Evolutionary conservation across 495 filamentous ascomycete species (phyloP).

Genomic region (Bacidia rubella): DNA sequence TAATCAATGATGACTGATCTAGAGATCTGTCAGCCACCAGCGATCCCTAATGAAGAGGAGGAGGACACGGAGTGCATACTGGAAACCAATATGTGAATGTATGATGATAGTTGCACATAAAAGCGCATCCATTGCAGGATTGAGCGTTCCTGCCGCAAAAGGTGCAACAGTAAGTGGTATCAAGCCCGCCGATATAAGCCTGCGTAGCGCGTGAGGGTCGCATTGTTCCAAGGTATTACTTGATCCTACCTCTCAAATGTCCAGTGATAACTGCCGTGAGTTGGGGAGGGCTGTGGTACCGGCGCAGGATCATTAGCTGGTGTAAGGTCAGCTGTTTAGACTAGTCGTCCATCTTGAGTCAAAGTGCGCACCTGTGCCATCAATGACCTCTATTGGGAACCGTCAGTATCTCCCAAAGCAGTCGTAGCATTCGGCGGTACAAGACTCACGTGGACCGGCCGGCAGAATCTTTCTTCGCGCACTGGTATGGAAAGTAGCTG

Average conservation of each 20-base stretch:
- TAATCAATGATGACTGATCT: slow-evolving; percentile 80
- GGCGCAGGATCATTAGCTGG: slow-evolving; percentile 77
- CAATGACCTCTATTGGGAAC: slow-evolving; percentile 47
- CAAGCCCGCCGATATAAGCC: slow-evolving; percentile 59
- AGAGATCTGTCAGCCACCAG: slow-evolving; percentile 11
- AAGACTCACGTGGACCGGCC: slow-evolving; percentile 30
- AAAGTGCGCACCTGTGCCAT: slow-evolving; percentile 59
- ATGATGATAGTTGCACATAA: slow-evolving; percentile 73
- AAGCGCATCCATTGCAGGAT: slow-evolving; percentile 75
- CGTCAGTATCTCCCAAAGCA: slow-evolving; percentile 2
- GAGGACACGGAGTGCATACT: slow-evolving; percentile 34
- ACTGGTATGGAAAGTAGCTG: slow-evolving; percentile 31
- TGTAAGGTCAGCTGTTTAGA: slow-evolving; percentile 14
- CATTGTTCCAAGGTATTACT: not conserved
- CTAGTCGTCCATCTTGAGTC: not conserved
- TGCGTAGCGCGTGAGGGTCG: slow-evolving; percentile 19
- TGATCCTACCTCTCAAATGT: slow-evolving; percentile 66
- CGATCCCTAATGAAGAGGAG: not conserved
- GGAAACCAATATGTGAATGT: slow-evolving; percentile 90
- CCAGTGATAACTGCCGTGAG: slow-evolving; percentile 96
- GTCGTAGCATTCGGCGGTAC: not conserved
- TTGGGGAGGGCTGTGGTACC: slow-evolving; percentile 54
- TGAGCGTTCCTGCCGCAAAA: slow-evolving; percentile 80
- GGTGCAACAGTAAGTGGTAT: slow-evolving; percentile 80
- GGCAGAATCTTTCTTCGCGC: slow-evolving; percentile 27